Evolutionary conservation across 495 filamentous ascomycete species (phyloP), one percentile per base, ranked within the genome.

Genomic region (Aspergillus steynii): DNA sequence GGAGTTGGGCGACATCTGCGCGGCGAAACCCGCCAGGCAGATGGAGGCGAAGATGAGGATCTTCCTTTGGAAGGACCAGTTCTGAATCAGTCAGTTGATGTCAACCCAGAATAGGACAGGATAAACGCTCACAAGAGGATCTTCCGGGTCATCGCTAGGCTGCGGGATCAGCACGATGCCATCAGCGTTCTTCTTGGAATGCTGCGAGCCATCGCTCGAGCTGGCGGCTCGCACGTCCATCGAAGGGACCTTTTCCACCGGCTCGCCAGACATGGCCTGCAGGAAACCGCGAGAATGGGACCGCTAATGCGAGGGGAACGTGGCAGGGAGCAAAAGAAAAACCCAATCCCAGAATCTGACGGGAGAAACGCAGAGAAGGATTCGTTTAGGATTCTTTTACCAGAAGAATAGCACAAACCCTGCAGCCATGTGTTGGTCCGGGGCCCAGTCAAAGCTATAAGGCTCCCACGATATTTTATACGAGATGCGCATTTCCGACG

Each of bases 101-200:
- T 42, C 37, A 42, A 9, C 27, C 27, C 45, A 53, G 29, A 9
- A 59, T 27, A 12, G 28, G 28, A 37, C 8, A 15, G 29, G 14
- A n/a, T 1, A 9, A 28, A 20, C 42, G 32, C 64, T 61, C 71
- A 75, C 73, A 55, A 82, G 67, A 15, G 81, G 81, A 56, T 84
- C 81, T 25, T 74, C 73, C 9, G 77, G 72, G 52, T 77, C 74
- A 57, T 75, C 70, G 56, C 71, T 77, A 15, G 81, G 80, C 56
- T 77, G 74, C 4, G 81, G 81, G 48, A 83, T 71, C 25, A 83
- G 67, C 14, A 83, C 74, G 45, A 83, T 45, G 4, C 71, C 66
- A 46, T 25, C 46, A 6, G 42, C 54, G n/a, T 64, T 53, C 15
- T 61, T 59, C 9, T 64, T 42, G 26, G 29, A 45, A 45, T 42